These are phyloP conservation scores for Fusarium stilboides DNA, from an alignment of 2,329 filamentous ascomycete genomes.

Conservation along the genomic window DNA sequence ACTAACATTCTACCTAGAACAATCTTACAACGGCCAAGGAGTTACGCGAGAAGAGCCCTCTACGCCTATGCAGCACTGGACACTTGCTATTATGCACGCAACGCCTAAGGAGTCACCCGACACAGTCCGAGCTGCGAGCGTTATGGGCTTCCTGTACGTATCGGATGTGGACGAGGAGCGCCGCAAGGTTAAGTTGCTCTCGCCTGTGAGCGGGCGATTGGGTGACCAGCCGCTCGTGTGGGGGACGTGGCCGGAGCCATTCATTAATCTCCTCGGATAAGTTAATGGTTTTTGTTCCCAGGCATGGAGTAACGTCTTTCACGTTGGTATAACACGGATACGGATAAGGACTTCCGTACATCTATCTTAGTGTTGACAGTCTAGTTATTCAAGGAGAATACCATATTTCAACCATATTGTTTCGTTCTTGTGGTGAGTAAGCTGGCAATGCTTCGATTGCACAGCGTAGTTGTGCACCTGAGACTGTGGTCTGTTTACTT, in stretches of 20 bases:
- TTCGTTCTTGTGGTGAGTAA: not conserved
- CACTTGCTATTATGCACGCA: constrained; percentile 88
- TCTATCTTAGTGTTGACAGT: not conserved
- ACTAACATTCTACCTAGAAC: constrained; percentile 44
- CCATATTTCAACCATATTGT: not conserved
- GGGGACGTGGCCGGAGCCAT: constrained; percentile 89
- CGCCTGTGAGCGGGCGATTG: constrained; percentile 86
- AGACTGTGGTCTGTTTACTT: not conserved
- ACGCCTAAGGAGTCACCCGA: constrained; percentile 77
- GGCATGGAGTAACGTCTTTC: constrained; percentile 1
- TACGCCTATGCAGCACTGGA: constrained; percentile 80
- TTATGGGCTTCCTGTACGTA: constrained; percentile 95
- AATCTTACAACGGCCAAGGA: constrained; percentile 55
- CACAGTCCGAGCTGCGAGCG: constrained; percentile 82
- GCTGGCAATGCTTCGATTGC: not conserved
- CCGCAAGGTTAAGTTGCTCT: constrained; percentile 83
- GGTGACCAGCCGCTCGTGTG: constrained; percentile 85
- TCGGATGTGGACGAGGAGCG: constrained; percentile 91
- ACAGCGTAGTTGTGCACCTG: not conserved
- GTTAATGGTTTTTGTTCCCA: not conserved
- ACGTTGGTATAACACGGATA: not conserved
- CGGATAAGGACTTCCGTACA: constrained; percentile 2
- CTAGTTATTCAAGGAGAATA: not conserved
- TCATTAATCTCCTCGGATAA: constrained; percentile 79
- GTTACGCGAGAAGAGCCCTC: constrained; percentile 77